Evolutionary conservation across 139 green algal species (phyloP).

Genomic region (Yamagishiella unicocca): DNA sequence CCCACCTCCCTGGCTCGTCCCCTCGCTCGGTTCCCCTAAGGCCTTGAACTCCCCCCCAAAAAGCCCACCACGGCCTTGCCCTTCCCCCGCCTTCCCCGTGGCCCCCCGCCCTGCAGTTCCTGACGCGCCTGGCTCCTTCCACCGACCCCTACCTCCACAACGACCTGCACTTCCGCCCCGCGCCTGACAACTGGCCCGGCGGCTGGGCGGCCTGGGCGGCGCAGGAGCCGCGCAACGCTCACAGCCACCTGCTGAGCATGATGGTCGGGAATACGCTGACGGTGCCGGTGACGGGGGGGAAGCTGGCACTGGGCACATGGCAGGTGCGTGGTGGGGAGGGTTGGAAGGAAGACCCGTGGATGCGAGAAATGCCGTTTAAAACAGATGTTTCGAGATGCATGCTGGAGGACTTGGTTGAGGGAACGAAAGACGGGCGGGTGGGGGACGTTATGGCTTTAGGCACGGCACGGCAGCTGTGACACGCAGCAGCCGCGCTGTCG

Average conservation of each 20-base stretch:
- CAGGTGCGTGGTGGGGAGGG: slow-evolving; percentile 55
- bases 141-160: slow-evolving; percentile 87
- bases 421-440: not conserved
- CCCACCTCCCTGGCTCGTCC: no score
- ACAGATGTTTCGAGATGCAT: no score
- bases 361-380: no score
- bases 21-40: no score
- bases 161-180: slow-evolving; percentile 82
- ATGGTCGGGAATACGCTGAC: slow-evolving; percentile 76
- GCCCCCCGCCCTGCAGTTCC: slow-evolving; percentile 51
- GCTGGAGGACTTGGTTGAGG: no score
- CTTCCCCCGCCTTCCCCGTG: no score
- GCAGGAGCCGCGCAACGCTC: slow-evolving; percentile 85
- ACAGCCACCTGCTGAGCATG: slow-evolving; percentile 84
- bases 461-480: not conserved
- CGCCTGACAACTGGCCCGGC: slow-evolving; percentile 70
- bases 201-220: slow-evolving; percentile 63
- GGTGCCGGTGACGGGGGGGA: slow-evolving; percentile 67
- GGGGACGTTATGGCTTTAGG: not conserved
- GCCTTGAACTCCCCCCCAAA: no score
- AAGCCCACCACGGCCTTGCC: no score
- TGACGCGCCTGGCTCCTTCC: slow-evolving; percentile 73
- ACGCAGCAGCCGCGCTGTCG: not conserved
- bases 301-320: slow-evolving; percentile 81
- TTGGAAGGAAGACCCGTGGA: no score